Evolutionary conservation across 208 protist species (phyloP).

Genomic region (Naegleria fowleri): DNA sequence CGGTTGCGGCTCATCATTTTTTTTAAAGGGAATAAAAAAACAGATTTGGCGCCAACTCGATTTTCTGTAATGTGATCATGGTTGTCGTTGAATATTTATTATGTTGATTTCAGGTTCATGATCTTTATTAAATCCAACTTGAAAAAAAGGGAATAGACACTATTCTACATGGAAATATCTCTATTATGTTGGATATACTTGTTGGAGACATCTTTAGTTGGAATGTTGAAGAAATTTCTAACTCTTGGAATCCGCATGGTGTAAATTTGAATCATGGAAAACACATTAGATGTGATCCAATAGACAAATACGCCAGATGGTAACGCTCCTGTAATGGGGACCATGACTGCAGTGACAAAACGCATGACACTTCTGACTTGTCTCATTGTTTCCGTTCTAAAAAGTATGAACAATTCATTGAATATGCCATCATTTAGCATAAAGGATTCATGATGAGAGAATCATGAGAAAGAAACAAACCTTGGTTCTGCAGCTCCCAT

Average conservation of each 20-base stretch:
- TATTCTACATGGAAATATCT: not conserved
- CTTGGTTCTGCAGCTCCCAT: constrained; percentile 15
- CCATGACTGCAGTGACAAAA: not conserved
- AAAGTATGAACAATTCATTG: too few species aligned
- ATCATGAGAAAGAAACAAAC: too few species aligned
- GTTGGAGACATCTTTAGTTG: not conserved
- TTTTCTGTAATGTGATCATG: too few species aligned
- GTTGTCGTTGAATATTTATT: too few species aligned
- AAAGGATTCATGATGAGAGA: too few species aligned
- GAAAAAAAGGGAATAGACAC: too few species aligned
- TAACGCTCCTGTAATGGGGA: not conserved
- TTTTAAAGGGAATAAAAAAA: too few species aligned
- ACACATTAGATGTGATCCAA: constrained; percentile 16
- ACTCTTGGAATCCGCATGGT: not conserved
- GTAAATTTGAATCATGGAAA: not conserved
- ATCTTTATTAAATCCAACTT: too few species aligned
- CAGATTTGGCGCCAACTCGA: too few species aligned
- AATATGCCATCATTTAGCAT: too few species aligned
- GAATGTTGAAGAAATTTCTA: not conserved
- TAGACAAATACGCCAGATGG: constrained; percentile 22
- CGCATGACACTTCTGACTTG: not conserved
- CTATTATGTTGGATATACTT: not conserved
- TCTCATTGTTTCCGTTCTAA: not conserved
- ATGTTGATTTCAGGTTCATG: too few species aligned
- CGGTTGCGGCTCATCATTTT: too few species aligned